A percentile compares a stretch with the other conserved stretches of the same genome.
These are phyloP conservation scores for Penicillium sp. DNA, from an alignment of 2,329 filamentous ascomycete genomes.

Conservation along the genomic window DNA sequence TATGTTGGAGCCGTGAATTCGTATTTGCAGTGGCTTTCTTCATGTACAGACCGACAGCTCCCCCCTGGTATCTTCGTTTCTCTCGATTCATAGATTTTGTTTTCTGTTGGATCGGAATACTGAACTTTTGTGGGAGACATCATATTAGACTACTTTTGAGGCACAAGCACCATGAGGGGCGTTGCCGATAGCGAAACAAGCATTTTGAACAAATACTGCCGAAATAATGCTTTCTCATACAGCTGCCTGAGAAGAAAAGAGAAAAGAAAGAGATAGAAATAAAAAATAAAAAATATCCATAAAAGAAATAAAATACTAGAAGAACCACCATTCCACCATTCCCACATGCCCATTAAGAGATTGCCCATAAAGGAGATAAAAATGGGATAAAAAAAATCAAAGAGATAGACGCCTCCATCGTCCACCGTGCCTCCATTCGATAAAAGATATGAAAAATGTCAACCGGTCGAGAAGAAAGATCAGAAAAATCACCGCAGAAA, in stretches of 20 bases:
- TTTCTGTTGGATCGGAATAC: neutral
- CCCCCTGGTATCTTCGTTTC: neutral
- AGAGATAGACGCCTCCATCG: too few species aligned
- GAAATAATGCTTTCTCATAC: slow-evolving; percentile 9
- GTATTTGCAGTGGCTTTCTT: neutral
- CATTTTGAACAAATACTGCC: slow-evolving; percentile 26
- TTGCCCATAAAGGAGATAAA: neutral
- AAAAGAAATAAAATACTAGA: neutral
- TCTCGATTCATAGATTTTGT: slow-evolving; percentile 15
- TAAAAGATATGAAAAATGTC: neutral
- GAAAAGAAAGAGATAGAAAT: neutral
- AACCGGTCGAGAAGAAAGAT: neutral
- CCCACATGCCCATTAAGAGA: neutral
- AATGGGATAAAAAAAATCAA: neutral
- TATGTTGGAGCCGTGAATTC: neutral
- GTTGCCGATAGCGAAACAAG: slow-evolving; percentile 20
- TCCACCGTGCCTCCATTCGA: neutral
- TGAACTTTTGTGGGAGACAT: slow-evolving; percentile 3
- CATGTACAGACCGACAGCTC: slow-evolving; percentile 15
- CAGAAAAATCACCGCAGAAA: neutral
- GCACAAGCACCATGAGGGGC: neutral
- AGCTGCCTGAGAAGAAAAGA: slow-evolving; percentile 5
- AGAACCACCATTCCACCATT: neutral
- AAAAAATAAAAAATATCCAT: neutral
- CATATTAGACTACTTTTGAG: slow-evolving; percentile 10